Conservation (phyloP, 495 filamentous ascomycete species). For the Penicillium lagena region DNA sequence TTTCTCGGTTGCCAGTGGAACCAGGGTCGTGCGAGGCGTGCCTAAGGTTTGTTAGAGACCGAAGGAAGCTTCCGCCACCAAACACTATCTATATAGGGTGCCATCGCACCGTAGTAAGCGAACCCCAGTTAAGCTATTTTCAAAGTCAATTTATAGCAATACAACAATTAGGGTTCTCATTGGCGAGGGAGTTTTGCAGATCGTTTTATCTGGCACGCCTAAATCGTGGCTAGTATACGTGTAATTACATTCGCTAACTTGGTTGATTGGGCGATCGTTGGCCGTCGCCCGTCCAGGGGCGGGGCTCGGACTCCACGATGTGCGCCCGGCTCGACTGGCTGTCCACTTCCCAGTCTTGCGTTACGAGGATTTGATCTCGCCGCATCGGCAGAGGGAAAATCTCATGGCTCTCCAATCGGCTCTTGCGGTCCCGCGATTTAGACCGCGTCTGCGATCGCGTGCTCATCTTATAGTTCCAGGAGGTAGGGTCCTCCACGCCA, state of each 20-base stretch:
- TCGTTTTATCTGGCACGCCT: too few species aligned
- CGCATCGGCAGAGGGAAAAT: not conserved
- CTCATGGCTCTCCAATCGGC: not conserved
- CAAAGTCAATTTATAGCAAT: too few species aligned
- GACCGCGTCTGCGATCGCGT: conserved; percentile 7
- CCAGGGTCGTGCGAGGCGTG: too few species aligned
- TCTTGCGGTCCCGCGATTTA: conserved; percentile 1
- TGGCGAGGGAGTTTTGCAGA: too few species aligned
- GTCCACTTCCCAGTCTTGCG: conserved; percentile 15
- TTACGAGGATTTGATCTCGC: conserved; percentile 9
- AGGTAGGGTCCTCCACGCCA: conserved; percentile 10
- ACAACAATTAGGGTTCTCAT: too few species aligned
- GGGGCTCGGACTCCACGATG: conserved; percentile 8
- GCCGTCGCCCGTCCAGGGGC: not conserved
- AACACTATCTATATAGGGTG: too few species aligned
- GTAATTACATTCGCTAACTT: not conserved
- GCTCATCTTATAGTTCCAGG: conserved; percentile 6
- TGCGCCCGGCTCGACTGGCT: conserved; percentile 16
- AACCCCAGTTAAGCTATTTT: too few species aligned
- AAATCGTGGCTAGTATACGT: too few species aligned
- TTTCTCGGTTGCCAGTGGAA: too few species aligned
- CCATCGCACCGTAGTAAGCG: too few species aligned
- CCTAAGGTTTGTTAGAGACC: too few species aligned
- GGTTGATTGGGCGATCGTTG: conserved; percentile 1
- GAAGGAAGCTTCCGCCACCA: too few species aligned